Conservation (phyloP, 441 rosid species). For the Francoa sonchifolia region DNA sequence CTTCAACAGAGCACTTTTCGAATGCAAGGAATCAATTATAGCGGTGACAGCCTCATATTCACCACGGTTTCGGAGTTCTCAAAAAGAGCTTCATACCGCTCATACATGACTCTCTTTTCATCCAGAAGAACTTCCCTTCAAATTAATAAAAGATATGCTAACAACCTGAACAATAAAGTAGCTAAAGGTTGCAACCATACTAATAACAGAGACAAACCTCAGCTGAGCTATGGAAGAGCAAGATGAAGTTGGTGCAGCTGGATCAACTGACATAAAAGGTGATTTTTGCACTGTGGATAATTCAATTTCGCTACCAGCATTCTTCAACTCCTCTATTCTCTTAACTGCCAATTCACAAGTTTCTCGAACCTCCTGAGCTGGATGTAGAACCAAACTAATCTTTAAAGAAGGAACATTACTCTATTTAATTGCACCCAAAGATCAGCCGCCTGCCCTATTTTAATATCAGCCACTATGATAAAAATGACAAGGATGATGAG, state of each 20-base stretch:
- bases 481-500: constrained; percentile 2
- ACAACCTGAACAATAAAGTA: constrained; percentile 11
- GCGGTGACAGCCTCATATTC: constrained; percentile 71
- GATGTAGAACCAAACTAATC: constrained; percentile 56
- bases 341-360: constrained; percentile 90
- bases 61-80: constrained; percentile 72
- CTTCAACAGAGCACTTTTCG: constrained; percentile 73
- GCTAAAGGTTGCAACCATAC: no score
- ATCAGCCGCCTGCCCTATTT: constrained; percentile 73
- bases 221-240: constrained; percentile 50
- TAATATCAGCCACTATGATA: no score
- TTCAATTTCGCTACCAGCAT: constrained; percentile 13
- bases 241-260: constrained; percentile 60
- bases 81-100: constrained; percentile 85
- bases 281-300: constrained; percentile 40
- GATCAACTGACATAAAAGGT: constrained; percentile 87
- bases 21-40: constrained; percentile 57
- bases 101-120: constrained; percentile 76
- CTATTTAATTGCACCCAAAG: constrained; percentile 82
- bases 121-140: constrained; percentile 61
- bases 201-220: constrained; percentile 31
- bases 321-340: constrained; percentile 51
- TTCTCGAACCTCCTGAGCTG: constrained; percentile 88
- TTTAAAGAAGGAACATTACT: constrained; percentile 41
- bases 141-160: constrained; percentile 13